phyloP scores from a whole-genome alignment of 768 basidiomycete genomes.

The Lentinula guzmanii region DNA sequence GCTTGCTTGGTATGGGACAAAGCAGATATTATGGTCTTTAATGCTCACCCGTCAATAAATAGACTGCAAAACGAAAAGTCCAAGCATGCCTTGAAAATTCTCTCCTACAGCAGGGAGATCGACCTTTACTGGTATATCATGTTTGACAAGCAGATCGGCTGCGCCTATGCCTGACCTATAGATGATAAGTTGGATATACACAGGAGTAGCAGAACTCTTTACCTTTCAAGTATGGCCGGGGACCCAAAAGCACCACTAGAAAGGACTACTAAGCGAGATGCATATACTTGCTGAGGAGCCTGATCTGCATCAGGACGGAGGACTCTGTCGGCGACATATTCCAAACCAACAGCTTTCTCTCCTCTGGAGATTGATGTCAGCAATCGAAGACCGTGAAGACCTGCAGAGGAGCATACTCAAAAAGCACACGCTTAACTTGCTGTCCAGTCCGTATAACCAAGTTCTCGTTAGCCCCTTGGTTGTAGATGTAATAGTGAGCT shows the following conservation, averaged over 20 bases:
- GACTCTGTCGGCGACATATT: constrained; percentile 20
- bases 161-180: constrained; percentile 45
- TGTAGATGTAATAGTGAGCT: constrained; percentile 25
- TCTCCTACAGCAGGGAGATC: constrained; percentile 52
- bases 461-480: constrained; percentile 20
- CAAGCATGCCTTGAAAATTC: constrained; percentile 27
- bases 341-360: constrained; percentile 20
- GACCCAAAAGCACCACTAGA: constrained; percentile 27
- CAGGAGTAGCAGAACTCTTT: background rate
- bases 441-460: constrained; percentile 15
- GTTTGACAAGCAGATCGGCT: constrained; percentile 22
- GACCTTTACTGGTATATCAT: constrained; percentile 30
- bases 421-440: constrained; percentile 21
- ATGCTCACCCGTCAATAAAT: constrained; percentile 10
- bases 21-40: constrained; percentile 17
- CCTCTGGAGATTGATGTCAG: constrained; percentile 5
- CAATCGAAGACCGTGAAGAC: background rate
- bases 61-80: too few relatives aligned
- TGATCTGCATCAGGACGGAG: constrained; percentile 16
- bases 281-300: constrained; percentile 15
- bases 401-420: constrained; percentile 15
- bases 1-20: constrained; percentile 21
- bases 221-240: constrained; percentile 26
- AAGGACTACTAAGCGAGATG: constrained; percentile 21
- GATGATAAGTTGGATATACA: background rate